phyloP scores from a whole-genome alignment of 208 protist species.

The Leishmania turanica region DNA sequence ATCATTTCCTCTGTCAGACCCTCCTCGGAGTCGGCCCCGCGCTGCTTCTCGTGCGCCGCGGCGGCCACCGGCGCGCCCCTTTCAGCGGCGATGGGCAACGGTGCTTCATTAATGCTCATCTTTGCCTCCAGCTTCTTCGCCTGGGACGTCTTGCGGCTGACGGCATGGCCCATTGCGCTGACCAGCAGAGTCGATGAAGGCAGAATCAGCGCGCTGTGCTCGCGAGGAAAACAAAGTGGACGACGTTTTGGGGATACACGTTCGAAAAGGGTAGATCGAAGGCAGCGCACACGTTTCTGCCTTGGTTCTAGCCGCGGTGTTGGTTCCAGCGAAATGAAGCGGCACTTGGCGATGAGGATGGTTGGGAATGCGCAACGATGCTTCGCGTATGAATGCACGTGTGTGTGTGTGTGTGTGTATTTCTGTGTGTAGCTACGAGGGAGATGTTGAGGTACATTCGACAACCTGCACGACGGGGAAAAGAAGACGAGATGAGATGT shows the following conservation, averaged over 20 bases:
- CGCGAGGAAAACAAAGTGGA: too few relatives aligned
- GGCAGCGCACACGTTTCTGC: neutral
- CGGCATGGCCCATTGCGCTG: constrained; percentile 3
- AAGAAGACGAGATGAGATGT: neutral
- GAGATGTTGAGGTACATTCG: neutral
- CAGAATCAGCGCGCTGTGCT: neutral
- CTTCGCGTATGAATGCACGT: neutral
- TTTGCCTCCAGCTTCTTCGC: neutral
- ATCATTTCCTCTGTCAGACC: constrained; percentile 39
- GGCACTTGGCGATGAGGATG: neutral
- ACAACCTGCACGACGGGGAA: neutral
- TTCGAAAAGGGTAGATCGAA: neutral
- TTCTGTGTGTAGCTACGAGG: neutral
- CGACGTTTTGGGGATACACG: neutral
- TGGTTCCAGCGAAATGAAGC: neutral
- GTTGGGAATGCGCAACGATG: neutral
- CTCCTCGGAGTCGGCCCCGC: neutral
- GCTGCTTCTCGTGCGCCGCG: neutral
- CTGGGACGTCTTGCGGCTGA: neutral
- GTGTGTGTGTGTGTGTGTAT: neutral
- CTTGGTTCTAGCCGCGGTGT: neutral
- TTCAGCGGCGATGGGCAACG: neutral
- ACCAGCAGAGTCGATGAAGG: neutral
- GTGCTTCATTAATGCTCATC: neutral
- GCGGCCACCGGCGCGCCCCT: neutral